Conservation (phyloP, 2,329 filamentous ascomycete genomes). For the Fusarium chlamydosporum region DNA sequence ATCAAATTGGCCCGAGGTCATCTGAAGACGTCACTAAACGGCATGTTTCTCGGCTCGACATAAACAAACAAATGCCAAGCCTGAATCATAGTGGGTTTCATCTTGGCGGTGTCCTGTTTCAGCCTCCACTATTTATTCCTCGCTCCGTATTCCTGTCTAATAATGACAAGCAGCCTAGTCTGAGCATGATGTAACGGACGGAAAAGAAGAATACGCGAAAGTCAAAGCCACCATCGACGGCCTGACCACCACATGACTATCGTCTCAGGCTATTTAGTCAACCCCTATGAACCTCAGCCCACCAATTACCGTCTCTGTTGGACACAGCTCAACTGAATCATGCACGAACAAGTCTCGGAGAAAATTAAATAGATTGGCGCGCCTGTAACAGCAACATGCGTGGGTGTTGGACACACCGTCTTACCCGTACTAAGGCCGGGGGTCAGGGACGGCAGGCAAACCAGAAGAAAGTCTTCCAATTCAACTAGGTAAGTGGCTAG, state of each 20-base stretch:
- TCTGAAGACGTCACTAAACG: not conserved
- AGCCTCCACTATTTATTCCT: conserved; percentile 16
- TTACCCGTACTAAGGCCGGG: not conserved
- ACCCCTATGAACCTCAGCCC: no score
- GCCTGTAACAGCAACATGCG: conserved; percentile 12
- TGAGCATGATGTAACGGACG: not conserved
- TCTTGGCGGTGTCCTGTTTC: conserved; percentile 28
- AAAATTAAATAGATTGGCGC: conserved; percentile 12
- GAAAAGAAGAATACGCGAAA: not conserved
- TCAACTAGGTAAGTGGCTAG: not conserved
- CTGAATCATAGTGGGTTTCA: conserved; percentile 35
- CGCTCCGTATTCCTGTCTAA: not conserved
- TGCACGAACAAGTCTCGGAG: not conserved
- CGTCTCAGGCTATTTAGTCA: not conserved
- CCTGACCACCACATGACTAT: conserved; percentile 19
- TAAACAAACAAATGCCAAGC: conserved; percentile 19
- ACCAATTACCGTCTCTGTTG: not conserved
- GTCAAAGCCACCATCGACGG: conserved; percentile 5
- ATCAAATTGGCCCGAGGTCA: not conserved
- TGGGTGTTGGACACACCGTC: not conserved
- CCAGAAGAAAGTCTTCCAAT: not conserved
- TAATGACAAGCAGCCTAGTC: not conserved
- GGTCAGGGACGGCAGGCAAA: not conserved
- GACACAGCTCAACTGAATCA: not conserved
- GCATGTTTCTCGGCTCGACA: conserved; percentile 29